Evolutionary conservation across 441 rosid genomes (phyloP).

Genomic region (Populus hybrid): DNA sequence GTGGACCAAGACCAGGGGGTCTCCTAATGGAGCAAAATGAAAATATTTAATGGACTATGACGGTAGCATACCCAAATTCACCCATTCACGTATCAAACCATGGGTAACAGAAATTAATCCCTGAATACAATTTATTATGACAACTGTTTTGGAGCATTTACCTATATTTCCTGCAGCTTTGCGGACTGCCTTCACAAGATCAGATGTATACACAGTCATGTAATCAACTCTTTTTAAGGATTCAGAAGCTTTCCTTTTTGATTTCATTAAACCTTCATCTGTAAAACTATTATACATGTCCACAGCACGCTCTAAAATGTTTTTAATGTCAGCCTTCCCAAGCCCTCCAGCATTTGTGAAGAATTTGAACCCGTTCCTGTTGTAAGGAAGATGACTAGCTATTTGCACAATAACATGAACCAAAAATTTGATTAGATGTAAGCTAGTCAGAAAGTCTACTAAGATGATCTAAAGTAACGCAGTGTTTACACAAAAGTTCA

Average conservation of each 20-base stretch:
- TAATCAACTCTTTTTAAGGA: slow-evolving; percentile 69
- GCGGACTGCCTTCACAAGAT: slow-evolving; percentile 84
- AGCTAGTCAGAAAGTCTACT: background rate
- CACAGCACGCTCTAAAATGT: slow-evolving; percentile 83
- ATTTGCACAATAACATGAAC: slow-evolving; percentile 35
- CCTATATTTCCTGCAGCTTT: slow-evolving; percentile 88
- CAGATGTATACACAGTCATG: slow-evolving; percentile 77
- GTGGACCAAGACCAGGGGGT: background rate
- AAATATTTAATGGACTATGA: background rate
- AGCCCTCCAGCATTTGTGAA: slow-evolving; percentile 94
- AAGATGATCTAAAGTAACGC: background rate
- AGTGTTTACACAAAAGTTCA: background rate
- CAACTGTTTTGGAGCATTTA: slow-evolving; percentile 28
- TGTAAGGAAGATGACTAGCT: slow-evolving; percentile 99
- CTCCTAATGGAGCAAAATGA: background rate
- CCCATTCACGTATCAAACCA: slow-evolving; percentile 1
- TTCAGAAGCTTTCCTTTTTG: slow-evolving; percentile 36
- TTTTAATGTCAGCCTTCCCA: slow-evolving; percentile 84
- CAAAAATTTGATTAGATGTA: slow-evolving; percentile 17
- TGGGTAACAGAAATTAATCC: background rate
- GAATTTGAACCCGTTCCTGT: slow-evolving; percentile 97
- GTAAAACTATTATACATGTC: slow-evolving; percentile 58
- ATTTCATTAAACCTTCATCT: slow-evolving; percentile 37
- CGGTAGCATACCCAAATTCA: background rate
- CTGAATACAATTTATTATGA: slow-evolving; percentile 3